Evolutionary conservation across 192 early-diverging fungal species (phyloP), one percentile per base, ranked within the genome.

Genomic region (Mortierella antarctica): DNA sequence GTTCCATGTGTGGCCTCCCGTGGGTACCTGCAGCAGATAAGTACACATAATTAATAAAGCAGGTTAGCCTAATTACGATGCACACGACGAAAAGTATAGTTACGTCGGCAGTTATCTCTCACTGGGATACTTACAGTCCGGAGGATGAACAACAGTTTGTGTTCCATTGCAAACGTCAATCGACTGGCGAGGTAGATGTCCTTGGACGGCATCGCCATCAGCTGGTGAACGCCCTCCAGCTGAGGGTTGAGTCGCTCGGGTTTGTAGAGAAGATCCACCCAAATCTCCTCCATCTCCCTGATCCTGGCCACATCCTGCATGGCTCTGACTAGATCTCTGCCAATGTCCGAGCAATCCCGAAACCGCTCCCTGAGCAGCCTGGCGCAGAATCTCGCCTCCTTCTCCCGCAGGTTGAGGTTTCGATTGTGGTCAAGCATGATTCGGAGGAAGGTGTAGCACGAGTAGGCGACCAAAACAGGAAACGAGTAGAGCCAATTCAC

Each of bases 151-250:
- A 90, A 59, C 23, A 94, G 65, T 55, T 90, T 85, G 4, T 74
- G 52, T 67, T 94, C 93, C 89, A 94, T 92, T 21, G 92, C 91
- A 55, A 85, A 86, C 1, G 92, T 89, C 5, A 94, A 67, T 48
- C 91, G 82, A 69, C 74, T 87, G 14, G 84, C 83, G 55, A 94
- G 58, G 47, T 89, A 91, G 31, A 88, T 82, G 5, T 87, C 86
- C 9, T 86, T 89, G 21, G 93, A 92, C 7, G 91, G 88, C 17
- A 83, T 82, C 2, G 86, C 86, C 68, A 91, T 65, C 46, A 94
- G 67, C 54, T 85, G 83, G 39, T 86, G 83, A 18, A 93, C 68
- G 15, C 91, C 88, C 51, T 83, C 74, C 31, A 92, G 86, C 39
- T 85, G 82, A 10, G 91, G 85, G 48, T 88, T 87, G 1, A 94